phyloP scores from a whole-genome alignment of 805 yeast genomes.

The Lipomyces mesembrius region DNA sequence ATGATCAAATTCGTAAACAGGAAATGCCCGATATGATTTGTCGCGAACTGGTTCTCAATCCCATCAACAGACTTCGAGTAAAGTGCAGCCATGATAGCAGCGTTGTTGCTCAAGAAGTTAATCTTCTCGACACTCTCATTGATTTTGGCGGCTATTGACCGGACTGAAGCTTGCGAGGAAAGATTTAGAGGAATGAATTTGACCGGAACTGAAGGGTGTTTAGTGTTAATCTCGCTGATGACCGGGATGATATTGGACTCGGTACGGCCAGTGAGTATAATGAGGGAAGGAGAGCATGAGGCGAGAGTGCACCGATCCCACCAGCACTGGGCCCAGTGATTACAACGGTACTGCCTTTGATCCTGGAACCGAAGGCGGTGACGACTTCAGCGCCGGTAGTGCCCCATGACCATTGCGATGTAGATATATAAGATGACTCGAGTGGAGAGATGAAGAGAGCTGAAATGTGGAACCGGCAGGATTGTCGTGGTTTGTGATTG shows the following conservation, averaged over 20 bases:
- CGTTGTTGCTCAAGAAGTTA: not conserved
- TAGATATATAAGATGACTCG: no score
- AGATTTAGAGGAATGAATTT: not conserved
- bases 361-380: no score
- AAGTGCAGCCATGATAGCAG: not conserved
- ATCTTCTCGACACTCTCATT: not conserved
- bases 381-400: no score
- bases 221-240: not conserved
- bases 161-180: not conserved
- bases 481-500: no score
- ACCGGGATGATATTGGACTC: not conserved
- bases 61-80: not conserved
- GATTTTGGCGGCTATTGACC: not conserved
- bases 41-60: slow-evolving; percentile 1
- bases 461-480: no score
- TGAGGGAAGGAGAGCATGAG: not conserved
- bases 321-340: not conserved
- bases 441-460: no score
- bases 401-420: no score
- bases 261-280: not conserved
- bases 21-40: slow-evolving; percentile 4
- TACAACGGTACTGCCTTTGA: not conserved
- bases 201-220: not conserved
- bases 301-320: not conserved
- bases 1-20: not conserved